A percentile compares a stretch with the other conserved stretches of the same genome.
Evolutionary conservation across 2,329 filamentous ascomycete genomes (phyloP).

Genomic region (Aaosphaeria pasadenensis): DNA sequence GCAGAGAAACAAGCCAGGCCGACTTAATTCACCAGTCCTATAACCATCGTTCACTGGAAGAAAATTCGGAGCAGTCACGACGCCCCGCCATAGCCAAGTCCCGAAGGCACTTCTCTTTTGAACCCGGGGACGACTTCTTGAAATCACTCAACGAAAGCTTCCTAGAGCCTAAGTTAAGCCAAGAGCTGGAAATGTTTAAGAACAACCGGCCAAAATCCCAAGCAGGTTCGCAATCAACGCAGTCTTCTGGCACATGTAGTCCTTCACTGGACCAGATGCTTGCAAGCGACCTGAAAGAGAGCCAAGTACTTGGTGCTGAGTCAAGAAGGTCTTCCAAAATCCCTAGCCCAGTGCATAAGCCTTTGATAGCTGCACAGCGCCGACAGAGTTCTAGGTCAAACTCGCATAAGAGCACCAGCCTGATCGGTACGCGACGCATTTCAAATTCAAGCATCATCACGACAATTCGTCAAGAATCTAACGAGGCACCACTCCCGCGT

Average conservation of each 20-base stretch:
- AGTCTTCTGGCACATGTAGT: constrained; percentile 8
- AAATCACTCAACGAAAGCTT: constrained; percentile 8
- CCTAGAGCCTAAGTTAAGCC: constrained; percentile 3
- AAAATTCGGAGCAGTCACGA: no score
- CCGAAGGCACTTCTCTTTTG: constrained; percentile 43
- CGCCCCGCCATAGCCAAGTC: no score
- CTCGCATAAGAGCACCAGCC: constrained; percentile 26
- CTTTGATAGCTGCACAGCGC: constrained; percentile 30
- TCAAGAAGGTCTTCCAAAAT: constrained; percentile 36
- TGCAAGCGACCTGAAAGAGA: no score
- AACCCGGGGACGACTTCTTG: constrained; percentile 40
- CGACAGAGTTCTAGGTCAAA: constrained; percentile 39
- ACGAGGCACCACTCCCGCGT: not conserved
- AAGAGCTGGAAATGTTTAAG: constrained; percentile 7
- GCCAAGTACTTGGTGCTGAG: not conserved
- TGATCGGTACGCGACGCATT: constrained; percentile 14
- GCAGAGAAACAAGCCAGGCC: no score
- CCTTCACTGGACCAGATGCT: constrained; percentile 13
- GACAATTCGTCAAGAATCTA: constrained; percentile 14
- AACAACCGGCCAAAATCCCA: constrained; percentile 2
- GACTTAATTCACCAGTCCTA: no score
- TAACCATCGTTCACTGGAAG: no score
- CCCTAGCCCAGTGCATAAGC: constrained; percentile 40
- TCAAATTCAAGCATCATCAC: constrained; percentile 31
- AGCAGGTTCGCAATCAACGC: constrained; percentile 6